Evolutionary conservation across 176 grass and related monocot genomes (phyloP).

Genomic region (Olyra latifolia): DNA sequence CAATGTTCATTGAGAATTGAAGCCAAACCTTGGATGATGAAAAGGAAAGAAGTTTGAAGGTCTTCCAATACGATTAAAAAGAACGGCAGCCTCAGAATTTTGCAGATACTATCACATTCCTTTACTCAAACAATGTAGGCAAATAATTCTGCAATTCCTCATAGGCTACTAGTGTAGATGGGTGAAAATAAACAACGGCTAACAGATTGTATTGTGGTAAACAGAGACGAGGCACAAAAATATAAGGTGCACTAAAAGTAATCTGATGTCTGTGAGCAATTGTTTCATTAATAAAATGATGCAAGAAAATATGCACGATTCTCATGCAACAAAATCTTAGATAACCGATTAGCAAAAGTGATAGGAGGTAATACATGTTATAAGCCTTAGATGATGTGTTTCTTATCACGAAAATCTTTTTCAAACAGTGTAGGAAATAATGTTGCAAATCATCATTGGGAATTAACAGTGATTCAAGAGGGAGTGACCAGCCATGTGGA

Average conservation of each 20-base stretch:
- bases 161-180: background rate
- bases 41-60: background rate
- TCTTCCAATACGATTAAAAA: background rate
- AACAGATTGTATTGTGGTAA: background rate
- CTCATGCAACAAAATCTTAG: background rate
- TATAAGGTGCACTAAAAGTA: background rate
- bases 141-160: constrained; percentile 52
- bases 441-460: constrained; percentile 37
- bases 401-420: constrained; percentile 15
- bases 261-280: background rate
- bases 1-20: background rate
- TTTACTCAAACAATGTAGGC: constrained; percentile 52
- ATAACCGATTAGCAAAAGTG: background rate
- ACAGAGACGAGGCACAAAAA: background rate
- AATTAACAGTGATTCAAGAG: background rate
- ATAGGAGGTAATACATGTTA: background rate
- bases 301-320: background rate
- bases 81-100: constrained; percentile 21
- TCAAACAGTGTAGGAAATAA: constrained; percentile 52
- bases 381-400: constrained; percentile 24
- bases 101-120: constrained; percentile 30
- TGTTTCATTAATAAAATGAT: background rate
- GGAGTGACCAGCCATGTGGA: background rate
- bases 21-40: background rate
- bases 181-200: background rate